Evolutionary conservation across 2,329 filamentous ascomycete genomes (phyloP), one percentile per base, ranked within the genome.

Genomic region (Knufia petricola): DNA sequence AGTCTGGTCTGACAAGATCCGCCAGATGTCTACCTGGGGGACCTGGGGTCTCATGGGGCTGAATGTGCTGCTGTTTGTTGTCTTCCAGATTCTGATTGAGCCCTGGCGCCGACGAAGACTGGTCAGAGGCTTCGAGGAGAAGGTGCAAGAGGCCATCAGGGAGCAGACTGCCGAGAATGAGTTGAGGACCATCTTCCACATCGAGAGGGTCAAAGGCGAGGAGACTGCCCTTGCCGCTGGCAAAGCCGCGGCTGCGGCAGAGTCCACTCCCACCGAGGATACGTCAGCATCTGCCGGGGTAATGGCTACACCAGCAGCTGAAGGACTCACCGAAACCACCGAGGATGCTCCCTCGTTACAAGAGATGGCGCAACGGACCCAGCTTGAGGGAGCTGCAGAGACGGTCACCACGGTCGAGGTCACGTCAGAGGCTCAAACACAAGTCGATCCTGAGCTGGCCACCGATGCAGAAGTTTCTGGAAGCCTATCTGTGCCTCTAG

Each of bases 41-140:
- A 98, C 92, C 0, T 96, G 94, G 81, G 92, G 90, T 0, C 71
- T 98, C 53, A 98, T 98, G 92, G 90, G 90, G 20, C 79, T 96
- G 61, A 98, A 98, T 63, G 85, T 96, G 26, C 65, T 96, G 52
- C 69, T 98, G 40, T 87, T 98, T 62, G 68, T 98, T 46, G 75
- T 89, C 15, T 81, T 94, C 58, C 83, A 95, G 67, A 82, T 94
- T 58, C 80, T 92, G 17, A 83, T 95, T 52, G 90, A 98, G 73
- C 92, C 92, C 3, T 96, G 90, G 87, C 81, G 88, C 58, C 74
- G 92, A 58, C 75, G 73, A 61, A 75, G 87, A 59, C 77, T 98
- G 53, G 87, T 96, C 50, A 79, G 76, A 57, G 89, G 85, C 20
- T 87, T 92, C 58, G 85, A 87, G 56, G 84, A 87, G 59, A 82